Conservation (phyloP, 2,329 filamentous ascomycete genomes). For the Cladosporium sp. region DNA sequence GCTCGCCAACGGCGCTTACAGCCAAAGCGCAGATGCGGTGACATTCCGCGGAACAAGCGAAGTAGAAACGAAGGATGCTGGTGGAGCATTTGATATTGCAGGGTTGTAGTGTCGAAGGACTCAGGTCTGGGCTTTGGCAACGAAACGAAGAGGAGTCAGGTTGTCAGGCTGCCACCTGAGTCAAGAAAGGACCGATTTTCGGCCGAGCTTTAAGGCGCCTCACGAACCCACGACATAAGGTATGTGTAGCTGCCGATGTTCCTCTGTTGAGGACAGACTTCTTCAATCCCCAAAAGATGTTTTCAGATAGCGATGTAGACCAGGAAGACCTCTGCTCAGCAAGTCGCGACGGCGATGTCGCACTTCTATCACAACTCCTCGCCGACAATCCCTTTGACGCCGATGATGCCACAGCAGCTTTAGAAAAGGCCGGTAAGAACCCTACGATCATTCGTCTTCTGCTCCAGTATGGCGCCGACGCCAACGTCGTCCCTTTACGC, state of each 20-base stretch:
- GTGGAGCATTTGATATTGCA: too few relatives aligned
- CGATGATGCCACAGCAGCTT: not conserved
- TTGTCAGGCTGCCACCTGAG: too few relatives aligned
- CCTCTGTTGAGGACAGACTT: not conserved
- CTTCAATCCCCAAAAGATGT: not conserved
- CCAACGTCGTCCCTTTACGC: not conserved
- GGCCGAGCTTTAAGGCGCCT: not conserved
- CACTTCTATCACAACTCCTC: not conserved
- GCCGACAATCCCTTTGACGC: not conserved
- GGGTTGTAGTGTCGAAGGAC: not conserved
- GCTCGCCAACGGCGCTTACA: too few relatives aligned
- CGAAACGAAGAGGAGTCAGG: not conserved
- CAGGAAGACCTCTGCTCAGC: too few relatives aligned
- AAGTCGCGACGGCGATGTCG: not conserved
- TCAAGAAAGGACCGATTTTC: not conserved
- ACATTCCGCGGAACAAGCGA: too few relatives aligned
- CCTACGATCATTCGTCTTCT: not conserved
- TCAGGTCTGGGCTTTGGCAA: not conserved
- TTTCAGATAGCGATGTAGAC: not conserved
- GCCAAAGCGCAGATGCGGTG: too few relatives aligned
- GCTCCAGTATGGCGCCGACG: slow-evolving; percentile 2
- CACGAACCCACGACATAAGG: not conserved
- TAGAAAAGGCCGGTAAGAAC: not conserved
- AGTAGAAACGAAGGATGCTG: too few relatives aligned
- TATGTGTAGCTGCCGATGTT: not conserved